phyloP scores from a whole-genome alignment of 768 basidiomycete genomes.

The Pleurotus cornucopiae region DNA sequence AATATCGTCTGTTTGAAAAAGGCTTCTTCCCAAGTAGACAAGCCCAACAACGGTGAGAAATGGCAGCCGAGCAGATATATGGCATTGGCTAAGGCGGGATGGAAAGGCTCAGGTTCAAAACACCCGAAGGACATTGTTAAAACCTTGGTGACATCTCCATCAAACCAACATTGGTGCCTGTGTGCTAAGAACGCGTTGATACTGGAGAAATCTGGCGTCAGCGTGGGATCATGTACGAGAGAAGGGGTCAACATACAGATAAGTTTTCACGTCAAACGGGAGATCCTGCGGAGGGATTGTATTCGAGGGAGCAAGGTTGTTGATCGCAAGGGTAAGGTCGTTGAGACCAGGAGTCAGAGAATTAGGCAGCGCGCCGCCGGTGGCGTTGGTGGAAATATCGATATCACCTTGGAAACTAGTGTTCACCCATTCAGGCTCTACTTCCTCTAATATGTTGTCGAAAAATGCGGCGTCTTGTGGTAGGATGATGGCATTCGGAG shows the following conservation, averaged over 20 bases:
- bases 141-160: slow-evolving; percentile 43
- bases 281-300: not conserved
- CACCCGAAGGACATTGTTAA: slow-evolving; percentile 19
- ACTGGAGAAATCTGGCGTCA: slow-evolving; percentile 23
- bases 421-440: not conserved
- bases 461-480: not conserved
- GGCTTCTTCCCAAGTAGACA: slow-evolving; percentile 38
- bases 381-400: slow-evolving; percentile 3
- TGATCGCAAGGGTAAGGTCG: not conserved
- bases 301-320: not conserved
- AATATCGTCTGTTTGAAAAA: slow-evolving; percentile 46
- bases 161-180: slow-evolving; percentile 56
- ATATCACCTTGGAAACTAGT: not conserved
- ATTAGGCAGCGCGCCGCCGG: not conserved
- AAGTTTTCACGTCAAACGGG: slow-evolving; percentile 22
- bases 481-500: not conserved
- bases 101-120: slow-evolving; percentile 29
- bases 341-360: not conserved
- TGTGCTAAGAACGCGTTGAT: slow-evolving; percentile 53
- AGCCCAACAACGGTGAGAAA: slow-evolving; percentile 39
- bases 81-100: slow-evolving; percentile 59
- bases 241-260: slow-evolving; percentile 23
- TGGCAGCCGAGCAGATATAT: slow-evolving; percentile 58
- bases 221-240: not conserved
- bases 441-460: not conserved